phyloP scores from a whole-genome alignment of 2,329 filamentous ascomycete genomes.

The Nothophoma quercina region DNA sequence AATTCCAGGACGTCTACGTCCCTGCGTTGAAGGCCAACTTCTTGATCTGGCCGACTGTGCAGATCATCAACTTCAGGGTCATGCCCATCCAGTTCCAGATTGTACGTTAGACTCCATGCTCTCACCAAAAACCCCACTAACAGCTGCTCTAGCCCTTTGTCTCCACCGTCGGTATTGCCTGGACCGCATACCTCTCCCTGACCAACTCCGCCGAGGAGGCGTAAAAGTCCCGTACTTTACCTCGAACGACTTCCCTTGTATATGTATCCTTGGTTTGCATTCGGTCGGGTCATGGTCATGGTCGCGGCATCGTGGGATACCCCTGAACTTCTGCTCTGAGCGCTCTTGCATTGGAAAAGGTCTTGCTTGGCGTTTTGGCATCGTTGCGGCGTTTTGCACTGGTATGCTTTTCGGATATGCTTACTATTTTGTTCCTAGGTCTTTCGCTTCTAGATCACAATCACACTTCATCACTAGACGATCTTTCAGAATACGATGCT shows the following conservation, averaged over 20 bases:
- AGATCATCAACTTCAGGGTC: constrained; percentile 94
- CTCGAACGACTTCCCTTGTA: constrained; percentile 25
- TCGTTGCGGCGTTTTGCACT: constrained; percentile 27
- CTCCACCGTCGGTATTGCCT: constrained; percentile 92
- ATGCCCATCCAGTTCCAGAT: constrained; percentile 97
- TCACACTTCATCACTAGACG: constrained; percentile 10
- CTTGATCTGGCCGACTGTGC: constrained; percentile 92
- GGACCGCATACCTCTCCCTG: constrained; percentile 95
- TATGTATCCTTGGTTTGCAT: constrained; percentile 26
- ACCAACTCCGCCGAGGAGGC: constrained; percentile 84
- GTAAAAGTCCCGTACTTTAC: constrained; percentile 23
- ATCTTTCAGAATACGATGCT: too few relatives aligned
- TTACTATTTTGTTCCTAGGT: constrained; percentile 11
- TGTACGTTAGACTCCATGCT: constrained; percentile 66
- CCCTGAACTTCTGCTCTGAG: constrained; percentile 27
- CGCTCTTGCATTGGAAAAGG: constrained; percentile 30
- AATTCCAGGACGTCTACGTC: constrained; percentile 92
- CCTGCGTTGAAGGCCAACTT: constrained; percentile 96
- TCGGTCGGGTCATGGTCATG: constrained; percentile 12
- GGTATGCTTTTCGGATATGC: constrained; percentile 13
- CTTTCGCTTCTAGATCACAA: constrained; percentile 18
- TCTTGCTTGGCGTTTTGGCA: constrained; percentile 29
- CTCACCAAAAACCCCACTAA: constrained; percentile 14
- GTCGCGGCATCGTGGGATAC: constrained; percentile 25
- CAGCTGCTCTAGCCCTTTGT: constrained; percentile 77